A percentile compares a stretch with the other conserved stretches of the same genome.
These are phyloP conservation scores for Tricholomella constricta DNA, from an alignment of 768 basidiomycete genomes.

Conservation along the genomic window DNA sequence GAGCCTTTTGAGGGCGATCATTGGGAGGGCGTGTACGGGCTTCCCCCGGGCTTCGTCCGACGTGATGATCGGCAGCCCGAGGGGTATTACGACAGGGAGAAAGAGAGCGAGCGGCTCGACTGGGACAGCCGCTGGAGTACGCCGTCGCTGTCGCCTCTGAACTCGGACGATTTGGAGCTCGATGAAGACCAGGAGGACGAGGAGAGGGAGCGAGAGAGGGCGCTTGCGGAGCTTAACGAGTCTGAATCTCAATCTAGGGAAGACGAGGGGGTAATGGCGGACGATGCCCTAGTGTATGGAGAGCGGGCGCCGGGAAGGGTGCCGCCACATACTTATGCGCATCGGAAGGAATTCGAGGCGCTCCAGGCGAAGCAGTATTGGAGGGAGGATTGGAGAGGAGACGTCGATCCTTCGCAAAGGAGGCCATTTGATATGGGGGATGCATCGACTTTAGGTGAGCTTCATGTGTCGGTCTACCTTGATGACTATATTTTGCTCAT, in stretches of 20 bases:
- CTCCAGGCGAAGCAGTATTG: constrained; percentile 72
- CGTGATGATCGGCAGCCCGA: constrained; percentile 40
- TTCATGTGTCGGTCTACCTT: background rate
- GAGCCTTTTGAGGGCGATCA: constrained; percentile 87
- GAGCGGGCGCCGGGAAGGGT: constrained; percentile 8
- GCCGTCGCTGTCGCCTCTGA: constrained; percentile 67
- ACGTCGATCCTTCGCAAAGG: constrained; percentile 36
- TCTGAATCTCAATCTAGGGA: constrained; percentile 2
- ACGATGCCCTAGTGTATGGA: constrained; percentile 5
- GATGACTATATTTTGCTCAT: background rate
- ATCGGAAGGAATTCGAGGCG: constrained; percentile 61
- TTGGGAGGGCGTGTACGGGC: constrained; percentile 73
- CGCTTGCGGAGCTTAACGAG: background rate
- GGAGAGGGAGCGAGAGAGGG: constrained; percentile 4
- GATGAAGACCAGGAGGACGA: constrained; percentile 20
- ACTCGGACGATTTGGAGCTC: constrained; percentile 54
- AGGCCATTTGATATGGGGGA: constrained; percentile 62
- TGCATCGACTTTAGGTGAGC: constrained; percentile 70
- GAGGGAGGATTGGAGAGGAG: constrained; percentile 63
- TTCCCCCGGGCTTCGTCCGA: constrained; percentile 44
- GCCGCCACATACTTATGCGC: constrained; percentile 40
- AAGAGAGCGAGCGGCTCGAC: constrained; percentile 23
- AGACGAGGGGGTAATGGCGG: background rate
- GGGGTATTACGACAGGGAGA: constrained; percentile 20
- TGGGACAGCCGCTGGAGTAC: constrained; percentile 57